phyloP scores from a whole-genome alignment of 805 yeast genomes.

The Alloascoidea hylecoeti region DNA sequence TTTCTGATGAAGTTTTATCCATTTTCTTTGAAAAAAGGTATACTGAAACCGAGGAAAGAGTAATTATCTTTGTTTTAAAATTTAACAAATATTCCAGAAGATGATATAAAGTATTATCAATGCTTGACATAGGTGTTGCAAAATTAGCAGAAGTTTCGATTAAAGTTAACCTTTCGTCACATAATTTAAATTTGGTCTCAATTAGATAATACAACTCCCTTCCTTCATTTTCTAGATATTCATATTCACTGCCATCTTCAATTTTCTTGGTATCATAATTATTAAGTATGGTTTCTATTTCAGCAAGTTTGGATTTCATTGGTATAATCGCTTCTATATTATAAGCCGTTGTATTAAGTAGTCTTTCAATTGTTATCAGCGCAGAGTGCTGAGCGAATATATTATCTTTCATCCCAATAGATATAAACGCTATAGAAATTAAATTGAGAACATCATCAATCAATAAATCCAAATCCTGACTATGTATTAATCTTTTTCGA shows the following conservation, averaged over 20 bases:
- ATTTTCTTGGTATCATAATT: constrained; percentile 18
- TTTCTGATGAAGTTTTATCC: too few species aligned
- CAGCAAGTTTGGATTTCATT: constrained; percentile 56
- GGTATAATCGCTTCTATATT: constrained; percentile 77
- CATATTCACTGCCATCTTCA: constrained; percentile 17
- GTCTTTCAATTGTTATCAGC: constrained; percentile 69
- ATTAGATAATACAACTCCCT: constrained; percentile 44
- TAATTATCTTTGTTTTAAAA: constrained; percentile 47
- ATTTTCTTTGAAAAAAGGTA: constrained; percentile 15
- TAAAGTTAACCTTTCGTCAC: constrained; percentile 39
- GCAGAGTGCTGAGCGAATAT: constrained; percentile 95
- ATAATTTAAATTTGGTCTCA: constrained; percentile 49
- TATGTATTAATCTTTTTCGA: too few species aligned
- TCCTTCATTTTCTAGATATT: constrained; percentile 23
- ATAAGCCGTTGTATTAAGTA: constrained; percentile 71
- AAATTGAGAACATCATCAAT: constrained; percentile 87
- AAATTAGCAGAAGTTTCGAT: constrained; percentile 49
- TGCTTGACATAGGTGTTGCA: constrained; percentile 33
- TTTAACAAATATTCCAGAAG: constrained; percentile 46
- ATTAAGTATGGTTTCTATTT: constrained; percentile 50
- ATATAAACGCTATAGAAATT: constrained; percentile 71
- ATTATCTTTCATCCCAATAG: constrained; percentile 80
- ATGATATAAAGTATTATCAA: constrained; percentile 34
- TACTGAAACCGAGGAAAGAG: constrained; percentile 29
- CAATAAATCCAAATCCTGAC: constrained; percentile 57